These are phyloP conservation scores for Buxus sempervirens DNA, from an alignment of 164 flowering plant species.

Conservation along the genomic window DNA sequence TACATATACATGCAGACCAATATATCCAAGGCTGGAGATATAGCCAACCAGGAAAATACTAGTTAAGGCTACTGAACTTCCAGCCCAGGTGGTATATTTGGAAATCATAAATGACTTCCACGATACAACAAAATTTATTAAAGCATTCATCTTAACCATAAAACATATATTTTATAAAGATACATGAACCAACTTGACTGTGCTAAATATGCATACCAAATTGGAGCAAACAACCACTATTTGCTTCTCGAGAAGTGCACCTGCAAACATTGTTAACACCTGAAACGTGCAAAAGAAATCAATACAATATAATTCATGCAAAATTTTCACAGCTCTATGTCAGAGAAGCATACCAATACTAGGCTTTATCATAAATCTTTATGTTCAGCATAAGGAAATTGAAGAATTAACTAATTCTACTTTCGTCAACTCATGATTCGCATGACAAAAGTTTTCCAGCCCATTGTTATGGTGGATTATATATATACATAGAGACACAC, in stretches of 20 bases:
- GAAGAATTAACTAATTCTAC: too few relatives aligned
- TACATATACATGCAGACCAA: too few relatives aligned
- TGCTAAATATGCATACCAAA: slow-evolving; percentile 49
- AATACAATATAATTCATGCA: slow-evolving; percentile 6
- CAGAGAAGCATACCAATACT: neutral
- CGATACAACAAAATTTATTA: too few relatives aligned
- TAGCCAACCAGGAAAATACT: too few relatives aligned
- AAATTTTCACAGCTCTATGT: neutral
- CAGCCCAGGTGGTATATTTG: too few relatives aligned
- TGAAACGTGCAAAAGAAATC: slow-evolving; percentile 29
- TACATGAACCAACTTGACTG: neutral
- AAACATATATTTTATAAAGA: neutral
- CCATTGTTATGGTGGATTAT: too few relatives aligned
- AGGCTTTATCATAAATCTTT: neutral
- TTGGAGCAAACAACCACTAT: slow-evolving; percentile 84
- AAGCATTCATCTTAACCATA: neutral
- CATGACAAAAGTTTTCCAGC: too few relatives aligned
- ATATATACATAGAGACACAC: too few relatives aligned
- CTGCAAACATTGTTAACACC: slow-evolving; percentile 85
- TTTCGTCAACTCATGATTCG: too few relatives aligned
- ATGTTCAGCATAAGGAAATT: neutral
- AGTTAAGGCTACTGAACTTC: too few relatives aligned
- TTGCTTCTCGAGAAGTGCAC: slow-evolving; percentile 92
- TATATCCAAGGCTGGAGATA: too few relatives aligned
- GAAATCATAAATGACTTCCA: too few relatives aligned